Base-by-base conservation (phyloP, 2,329 filamentous ascomycete species). In the Cordyceps militaris region DNA sequence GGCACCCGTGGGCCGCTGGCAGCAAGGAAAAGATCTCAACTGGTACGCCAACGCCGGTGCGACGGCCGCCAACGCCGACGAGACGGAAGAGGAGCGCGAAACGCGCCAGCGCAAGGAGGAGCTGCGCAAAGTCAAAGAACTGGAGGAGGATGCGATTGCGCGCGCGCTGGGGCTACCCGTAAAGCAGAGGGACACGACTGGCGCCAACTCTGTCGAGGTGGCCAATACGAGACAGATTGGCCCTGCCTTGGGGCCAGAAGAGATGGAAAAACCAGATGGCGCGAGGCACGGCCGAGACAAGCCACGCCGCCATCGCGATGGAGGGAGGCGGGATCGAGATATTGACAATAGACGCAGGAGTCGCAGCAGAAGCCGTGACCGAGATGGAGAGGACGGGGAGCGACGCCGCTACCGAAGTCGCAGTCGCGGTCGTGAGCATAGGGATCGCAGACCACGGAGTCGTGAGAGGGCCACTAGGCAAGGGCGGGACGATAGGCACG, bases 1-100 rank as follows among this genome's bases (percentile, higher is more conserved):
- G 79, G 92, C 92, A 0, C 90, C 92, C 0, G 91, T 96, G 3
- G 92, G 92, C 8, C 87, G 92, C 63, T 97, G 92, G 92, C 89
- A 94, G 67, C 86, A 93, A 68, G 86, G 87, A 8, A 85, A 84
- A 60, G 82, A 85, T 57, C 73, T 87, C 9, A 79, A 74, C 59
- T 87, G 84, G 84, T 87, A 87, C 64, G 80, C 82, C 44, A 86
- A 84, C 65, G 70, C 74, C n/a, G 80, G 77, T 34, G 72, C 79
- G 26, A 69, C 70, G 23, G 65, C 65, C 9, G 76, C 79, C 30
- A 73, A 78, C 28, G 73, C 80, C 4, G 76, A 71, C 61, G 84
- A 83, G 66, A 84, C 81, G 1, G 76, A 79, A 7, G 83, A 85
- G 60, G 79, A 86, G 65, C 79, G 77, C 49, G 75, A 73, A 16